These are phyloP conservation scores for Yamagishiella unicocca DNA, from an alignment of 139 green algal species.

Conservation along the genomic window DNA sequence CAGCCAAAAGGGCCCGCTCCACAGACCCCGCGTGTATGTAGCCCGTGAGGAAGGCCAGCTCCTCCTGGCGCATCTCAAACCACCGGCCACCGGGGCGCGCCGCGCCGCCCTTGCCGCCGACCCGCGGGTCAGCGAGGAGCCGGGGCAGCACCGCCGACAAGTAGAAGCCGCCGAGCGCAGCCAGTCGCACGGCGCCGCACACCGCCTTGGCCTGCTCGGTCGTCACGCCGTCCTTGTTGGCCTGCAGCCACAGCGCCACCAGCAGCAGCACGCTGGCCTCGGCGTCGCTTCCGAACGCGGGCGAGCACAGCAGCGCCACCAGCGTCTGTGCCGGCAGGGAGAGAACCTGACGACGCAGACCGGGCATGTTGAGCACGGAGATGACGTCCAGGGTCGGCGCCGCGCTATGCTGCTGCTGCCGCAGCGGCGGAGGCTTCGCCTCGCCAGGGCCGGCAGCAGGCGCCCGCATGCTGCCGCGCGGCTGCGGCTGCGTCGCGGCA, in stretches of 20 bases:
- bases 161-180: slow-evolving; percentile 34
- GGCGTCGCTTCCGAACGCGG: not conserved
- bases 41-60: slow-evolving; percentile 20
- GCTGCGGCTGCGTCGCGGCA: slow-evolving; percentile 4
- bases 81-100: not conserved
- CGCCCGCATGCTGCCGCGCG: not conserved
- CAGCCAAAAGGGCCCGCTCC: slow-evolving; percentile 4
- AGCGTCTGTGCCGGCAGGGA: not conserved
- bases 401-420: not conserved
- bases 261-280: slow-evolving; percentile 31
- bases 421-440: not conserved
- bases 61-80: slow-evolving; percentile 21
- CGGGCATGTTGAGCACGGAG: slow-evolving; percentile 22
- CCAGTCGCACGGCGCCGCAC: slow-evolving; percentile 19
- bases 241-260: slow-evolving; percentile 25
- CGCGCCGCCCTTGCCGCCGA: not conserved
- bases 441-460: not conserved
- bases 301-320: not conserved
- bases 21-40: not conserved
- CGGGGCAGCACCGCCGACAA: slow-evolving; percentile 3
- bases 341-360: slow-evolving; percentile 16
- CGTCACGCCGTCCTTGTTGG: not conserved
- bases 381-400: slow-evolving; percentile 20
- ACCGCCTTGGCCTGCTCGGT: not conserved
- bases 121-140: not conserved